Conservation (phyloP, 2,329 filamentous ascomycete species). For the Leptographium lundbergii region DNA sequence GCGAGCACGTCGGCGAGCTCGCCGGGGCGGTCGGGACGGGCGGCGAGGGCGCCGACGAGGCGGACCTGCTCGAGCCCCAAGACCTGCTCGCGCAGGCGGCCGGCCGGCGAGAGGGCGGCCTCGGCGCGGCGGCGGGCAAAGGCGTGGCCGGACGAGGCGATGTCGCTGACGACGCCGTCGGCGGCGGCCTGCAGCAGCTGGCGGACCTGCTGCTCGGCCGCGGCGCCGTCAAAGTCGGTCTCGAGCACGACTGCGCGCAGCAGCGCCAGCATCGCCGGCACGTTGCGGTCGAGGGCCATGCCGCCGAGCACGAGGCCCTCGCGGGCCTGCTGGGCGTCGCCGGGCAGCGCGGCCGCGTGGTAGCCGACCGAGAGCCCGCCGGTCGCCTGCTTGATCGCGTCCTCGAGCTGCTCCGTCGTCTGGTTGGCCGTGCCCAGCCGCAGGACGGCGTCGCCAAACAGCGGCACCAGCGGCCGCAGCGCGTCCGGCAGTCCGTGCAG, state of each 20-base stretch:
- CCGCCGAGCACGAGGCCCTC: conserved; percentile 80
- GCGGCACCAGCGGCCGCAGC: conserved; percentile 67
- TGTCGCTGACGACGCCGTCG: conserved; percentile 81
- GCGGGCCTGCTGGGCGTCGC: conserved; percentile 53
- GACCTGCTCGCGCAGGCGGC: conserved; percentile 70
- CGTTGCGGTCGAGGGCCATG: conserved; percentile 79
- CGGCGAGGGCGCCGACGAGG: conserved; percentile 66
- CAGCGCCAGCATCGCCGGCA: conserved; percentile 83
- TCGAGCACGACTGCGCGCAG: conserved; percentile 69
- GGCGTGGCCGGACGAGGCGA: conserved; percentile 79
- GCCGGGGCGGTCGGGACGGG: conserved; percentile 32
- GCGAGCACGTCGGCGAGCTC: conserved; percentile 59
- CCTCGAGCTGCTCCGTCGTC: conserved; percentile 90
- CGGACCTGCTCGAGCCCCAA: conserved; percentile 83
- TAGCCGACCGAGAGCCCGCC: conserved; percentile 80
- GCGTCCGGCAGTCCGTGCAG: conserved; percentile 73
- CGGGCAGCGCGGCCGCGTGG: conserved; percentile 67
- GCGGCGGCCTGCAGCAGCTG: conserved; percentile 79
- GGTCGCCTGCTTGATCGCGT: conserved; percentile 90
- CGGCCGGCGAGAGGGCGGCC: conserved; percentile 60
- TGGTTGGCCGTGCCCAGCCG: conserved; percentile 78
- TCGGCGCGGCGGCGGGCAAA: conserved; percentile 79
- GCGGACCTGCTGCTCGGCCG: conserved; percentile 69
- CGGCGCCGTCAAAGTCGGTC: conserved; percentile 77
- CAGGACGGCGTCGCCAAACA: conserved; percentile 90